Conservation (phyloP, 1,139 yeast species). For the Suhomyces atakaporum region DNA sequence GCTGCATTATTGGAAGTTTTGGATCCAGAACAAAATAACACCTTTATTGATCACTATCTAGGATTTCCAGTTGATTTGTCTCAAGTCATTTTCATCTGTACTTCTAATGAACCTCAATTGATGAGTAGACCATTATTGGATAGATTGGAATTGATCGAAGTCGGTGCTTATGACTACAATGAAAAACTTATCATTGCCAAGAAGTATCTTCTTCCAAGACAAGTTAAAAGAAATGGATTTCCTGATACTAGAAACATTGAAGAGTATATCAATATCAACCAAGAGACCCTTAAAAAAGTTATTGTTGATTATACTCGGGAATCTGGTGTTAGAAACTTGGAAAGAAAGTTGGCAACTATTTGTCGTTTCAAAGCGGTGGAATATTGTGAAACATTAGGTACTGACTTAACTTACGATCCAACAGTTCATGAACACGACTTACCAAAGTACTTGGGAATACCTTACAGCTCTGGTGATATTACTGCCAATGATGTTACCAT, state of each 20-base stretch:
- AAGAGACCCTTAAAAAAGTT: slow-evolving; percentile 58
- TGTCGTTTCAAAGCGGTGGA: slow-evolving; percentile 86
- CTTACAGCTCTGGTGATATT: slow-evolving; percentile 28
- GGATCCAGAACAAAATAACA: slow-evolving; percentile 86
- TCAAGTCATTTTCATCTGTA: slow-evolving; percentile 81
- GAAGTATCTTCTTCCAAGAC: slow-evolving; percentile 77
- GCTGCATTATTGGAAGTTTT: slow-evolving; percentile 88
- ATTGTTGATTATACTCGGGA: slow-evolving; percentile 78
- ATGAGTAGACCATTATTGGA: slow-evolving; percentile 82
- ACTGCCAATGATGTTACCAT: slow-evolving; percentile 19
- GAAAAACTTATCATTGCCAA: slow-evolving; percentile 78
- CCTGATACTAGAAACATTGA: slow-evolving; percentile 29
- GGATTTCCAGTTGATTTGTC: slow-evolving; percentile 89
- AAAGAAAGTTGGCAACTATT: slow-evolving; percentile 68
- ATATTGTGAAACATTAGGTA: slow-evolving; percentile 46
- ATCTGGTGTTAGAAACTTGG: slow-evolving; percentile 83
- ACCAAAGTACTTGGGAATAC: slow-evolving; percentile 55
- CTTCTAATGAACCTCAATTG: slow-evolving; percentile 80
- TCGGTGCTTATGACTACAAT: slow-evolving; percentile 78
- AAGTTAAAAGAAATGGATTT: slow-evolving; percentile 69
- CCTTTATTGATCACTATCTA: slow-evolving; percentile 80
- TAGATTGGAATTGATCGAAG: slow-evolving; percentile 80
- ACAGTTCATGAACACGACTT: slow-evolving; percentile 46
- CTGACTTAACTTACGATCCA: slow-evolving; percentile 34
- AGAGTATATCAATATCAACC: slow-evolving; percentile 39